These are phyloP conservation scores for Camelina hispida DNA, from an alignment of 345 rosid species.

Conservation along the genomic window DNA sequence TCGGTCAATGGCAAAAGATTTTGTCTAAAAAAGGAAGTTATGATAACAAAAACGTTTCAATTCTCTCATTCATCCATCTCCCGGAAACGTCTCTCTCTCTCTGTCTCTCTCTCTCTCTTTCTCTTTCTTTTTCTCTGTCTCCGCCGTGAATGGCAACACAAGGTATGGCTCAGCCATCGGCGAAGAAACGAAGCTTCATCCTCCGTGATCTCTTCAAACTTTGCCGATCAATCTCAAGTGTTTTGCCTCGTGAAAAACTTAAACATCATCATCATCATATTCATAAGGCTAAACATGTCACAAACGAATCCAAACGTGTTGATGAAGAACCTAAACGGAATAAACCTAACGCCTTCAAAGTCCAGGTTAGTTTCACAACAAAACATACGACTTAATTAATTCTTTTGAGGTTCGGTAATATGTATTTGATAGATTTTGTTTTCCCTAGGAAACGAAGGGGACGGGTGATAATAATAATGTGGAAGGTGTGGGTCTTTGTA, in stretches of 20 bases:
- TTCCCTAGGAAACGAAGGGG: constrained; percentile 24
- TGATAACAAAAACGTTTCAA: background rate
- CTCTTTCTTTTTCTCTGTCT: constrained; percentile 22
- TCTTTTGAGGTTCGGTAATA: background rate
- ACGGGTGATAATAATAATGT: constrained; percentile 21
- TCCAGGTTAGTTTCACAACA: constrained; percentile 8
- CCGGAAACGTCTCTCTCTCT: constrained; percentile 11
- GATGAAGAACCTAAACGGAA: constrained; percentile 17
- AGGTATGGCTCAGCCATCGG: constrained; percentile 37
- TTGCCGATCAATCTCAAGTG: constrained; percentile 41
- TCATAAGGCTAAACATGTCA: constrained; percentile 12
- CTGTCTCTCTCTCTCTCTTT: background rate
- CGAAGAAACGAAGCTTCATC: constrained; percentile 46
- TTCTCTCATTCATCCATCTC: constrained; percentile 10
- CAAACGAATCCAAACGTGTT: constrained; percentile 15
- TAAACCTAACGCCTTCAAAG: background rate
- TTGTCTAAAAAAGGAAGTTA: constrained; percentile 28
- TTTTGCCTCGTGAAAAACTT: constrained; percentile 44
- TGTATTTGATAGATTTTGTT: background rate
- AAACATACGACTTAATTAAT: background rate
- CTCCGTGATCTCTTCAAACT: constrained; percentile 40
- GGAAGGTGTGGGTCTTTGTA: constrained; percentile 44
- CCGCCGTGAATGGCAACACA: constrained; percentile 41
- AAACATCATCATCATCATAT: constrained; percentile 12
- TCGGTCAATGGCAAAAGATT: constrained; percentile 7